A percentile compares a stretch with the other conserved stretches of the same genome.
Evolutionary conservation across 345 rosid genomes (phyloP).

Genomic region (Brassica cretica): DNA sequence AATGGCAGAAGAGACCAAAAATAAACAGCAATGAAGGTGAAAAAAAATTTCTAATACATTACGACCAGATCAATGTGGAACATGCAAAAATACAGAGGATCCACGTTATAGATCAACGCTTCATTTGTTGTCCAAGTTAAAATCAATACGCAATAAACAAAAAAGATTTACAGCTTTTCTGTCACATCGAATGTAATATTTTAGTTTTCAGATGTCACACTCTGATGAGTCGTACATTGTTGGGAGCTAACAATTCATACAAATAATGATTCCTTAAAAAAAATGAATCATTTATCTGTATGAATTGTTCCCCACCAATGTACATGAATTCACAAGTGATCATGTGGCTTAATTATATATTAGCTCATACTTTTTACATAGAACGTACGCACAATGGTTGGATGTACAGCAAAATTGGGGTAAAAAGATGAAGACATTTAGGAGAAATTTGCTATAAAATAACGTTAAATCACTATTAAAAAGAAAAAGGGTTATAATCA

Average conservation of each 20-base stretch:
- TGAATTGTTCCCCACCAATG: neutral
- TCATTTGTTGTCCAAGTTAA: neutral
- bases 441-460: neutral
- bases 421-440: neutral
- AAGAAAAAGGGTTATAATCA: neutral
- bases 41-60: neutral
- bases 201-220: neutral
- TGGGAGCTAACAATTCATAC: neutral
- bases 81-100: conserved; percentile 39
- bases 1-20: conserved; percentile 28
- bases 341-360: conserved; percentile 8
- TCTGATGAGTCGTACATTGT: neutral
- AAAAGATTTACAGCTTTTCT: neutral
- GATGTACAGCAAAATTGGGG: neutral
- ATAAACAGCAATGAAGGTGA: conserved; percentile 35
- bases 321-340: neutral
- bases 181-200: conserved; percentile 3
- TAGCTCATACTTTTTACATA: neutral
- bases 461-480: neutral
- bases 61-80: conserved; percentile 29
- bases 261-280: neutral
- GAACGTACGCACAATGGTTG: neutral
- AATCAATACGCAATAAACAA: neutral
- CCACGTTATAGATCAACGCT: conserved; percentile 32
- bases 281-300: too few relatives aligned